Base-by-base conservation (phyloP, 352 stramenopile species). In the Phytophthora tubulina region DNA sequence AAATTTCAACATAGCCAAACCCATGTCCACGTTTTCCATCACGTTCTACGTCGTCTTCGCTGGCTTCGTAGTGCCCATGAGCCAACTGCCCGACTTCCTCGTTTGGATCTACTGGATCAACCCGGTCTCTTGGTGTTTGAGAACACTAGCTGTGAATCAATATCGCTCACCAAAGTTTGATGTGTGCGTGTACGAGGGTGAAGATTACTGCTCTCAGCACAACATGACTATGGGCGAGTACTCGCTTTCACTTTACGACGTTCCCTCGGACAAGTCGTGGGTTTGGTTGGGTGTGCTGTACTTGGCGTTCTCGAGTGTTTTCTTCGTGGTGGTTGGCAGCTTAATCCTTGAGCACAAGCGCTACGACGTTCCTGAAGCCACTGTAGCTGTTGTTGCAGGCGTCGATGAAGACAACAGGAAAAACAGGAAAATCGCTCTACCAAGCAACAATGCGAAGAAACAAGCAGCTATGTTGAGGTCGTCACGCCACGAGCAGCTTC, bases 21-120 rank as follows among this genome's bases (percentile, higher is more conserved):
- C 75, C 14, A 36, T 85, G n/a, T 58, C 74, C 15, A 77, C 76
- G 38, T 48, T 86, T 45, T 75, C 63, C n/a, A 73, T 84, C 44
- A 32, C 60, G 3, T 42, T 73, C 10, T 67, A 54, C 45, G 44
- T 73, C 13, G 33, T 80, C 13, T 80, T 77, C 44, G 69, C 57
- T 1, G 73, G 73, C 14, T 80, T 75, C 38, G 32, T 76, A 13
- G 69, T 77, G 30, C 52, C 63, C 9, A 21, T 15, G 32, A 57
- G 42, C 17, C 44, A 68, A 51, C 72, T 78, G 5, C 73, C 73
- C 10, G 21, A 13, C 41, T 88, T 78, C 32, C 53, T 79, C n/a
- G 64, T 80, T 14, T 92, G 83, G 81, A 44, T 91, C 42, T 91
- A 88, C 61, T 90, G 75, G 70, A 72, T 90, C 31, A 85, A 88